A percentile compares a stretch with the other conserved stretches of the same genome.
These are phyloP conservation scores for Plasmodium malariae DNA, from an alignment of 169 alveolate genomes.

Conservation along the genomic window DNA sequence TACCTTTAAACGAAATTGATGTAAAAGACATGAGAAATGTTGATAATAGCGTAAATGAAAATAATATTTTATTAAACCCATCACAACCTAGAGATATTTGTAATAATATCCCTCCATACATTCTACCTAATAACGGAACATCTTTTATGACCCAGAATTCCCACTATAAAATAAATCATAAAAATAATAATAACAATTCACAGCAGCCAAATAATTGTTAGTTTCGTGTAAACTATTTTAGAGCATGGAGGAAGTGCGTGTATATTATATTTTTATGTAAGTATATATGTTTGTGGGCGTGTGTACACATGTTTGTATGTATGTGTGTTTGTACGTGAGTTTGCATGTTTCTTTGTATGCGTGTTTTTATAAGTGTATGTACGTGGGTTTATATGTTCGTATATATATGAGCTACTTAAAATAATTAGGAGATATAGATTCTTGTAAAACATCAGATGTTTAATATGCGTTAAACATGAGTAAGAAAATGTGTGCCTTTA, in stretches of 20 bases:
- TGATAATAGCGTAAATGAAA: conserved; percentile 35
- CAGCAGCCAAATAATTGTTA: conserved; percentile 23
- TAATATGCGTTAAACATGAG: conserved; percentile 1
- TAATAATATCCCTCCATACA: conserved; percentile 10
- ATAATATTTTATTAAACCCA: conserved; percentile 25
- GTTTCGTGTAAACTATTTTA: too few species aligned
- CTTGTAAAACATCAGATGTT: not conserved
- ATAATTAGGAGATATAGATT: not conserved
- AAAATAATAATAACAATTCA: conserved; percentile 29
- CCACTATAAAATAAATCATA: conserved; percentile 22
- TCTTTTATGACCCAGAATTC: conserved; percentile 20
- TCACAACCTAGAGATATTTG: conserved; percentile 30
- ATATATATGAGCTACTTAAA: not conserved
- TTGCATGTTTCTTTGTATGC: too few species aligned
- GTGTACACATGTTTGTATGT: not conserved
- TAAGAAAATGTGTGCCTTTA: not conserved
- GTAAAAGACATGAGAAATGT: conserved; percentile 44
- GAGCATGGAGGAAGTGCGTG: too few species aligned
- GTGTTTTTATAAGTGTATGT: too few species aligned
- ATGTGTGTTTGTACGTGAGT: too few species aligned
- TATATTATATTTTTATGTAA: too few species aligned
- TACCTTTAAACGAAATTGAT: conserved; percentile 26
- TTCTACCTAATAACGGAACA: conserved; percentile 14
- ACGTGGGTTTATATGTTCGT: too few species aligned
- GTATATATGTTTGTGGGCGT: too few species aligned